Conservation (phyloP, 257 asterid species). For the Thymus mandschuricus region DNA sequence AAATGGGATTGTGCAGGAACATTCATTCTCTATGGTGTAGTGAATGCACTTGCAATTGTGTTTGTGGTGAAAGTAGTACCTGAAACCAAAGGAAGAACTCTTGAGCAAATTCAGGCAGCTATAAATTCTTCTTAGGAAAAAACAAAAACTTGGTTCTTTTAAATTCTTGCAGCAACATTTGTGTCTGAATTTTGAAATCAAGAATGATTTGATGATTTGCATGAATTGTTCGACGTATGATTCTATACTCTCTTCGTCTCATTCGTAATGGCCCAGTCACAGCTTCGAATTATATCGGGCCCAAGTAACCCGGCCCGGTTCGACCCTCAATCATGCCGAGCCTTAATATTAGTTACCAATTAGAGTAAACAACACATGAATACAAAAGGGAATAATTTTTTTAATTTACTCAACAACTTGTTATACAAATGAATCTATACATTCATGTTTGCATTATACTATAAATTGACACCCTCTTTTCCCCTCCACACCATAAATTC, state of each 20-base stretch:
- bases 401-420: conserved; percentile 6
- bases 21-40: conserved; percentile 70
- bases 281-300: no score
- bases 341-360: no score
- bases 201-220: neutral
- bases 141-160: no score
- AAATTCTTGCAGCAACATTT: neutral
- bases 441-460: conserved; percentile 23
- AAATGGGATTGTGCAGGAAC: conserved; percentile 61
- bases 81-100: conserved; percentile 88
- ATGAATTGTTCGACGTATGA: no score
- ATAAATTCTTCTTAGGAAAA: conserved; percentile 37
- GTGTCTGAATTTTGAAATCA: neutral
- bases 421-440: conserved; percentile 38
- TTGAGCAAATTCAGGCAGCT: conserved; percentile 85
- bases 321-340: no score
- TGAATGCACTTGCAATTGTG: conserved; percentile 65
- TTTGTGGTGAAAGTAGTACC: conserved; percentile 83
- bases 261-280: no score
- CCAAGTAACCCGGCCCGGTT: no score
- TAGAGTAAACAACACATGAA: neutral
- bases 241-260: no score
- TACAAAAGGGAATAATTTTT: neutral
- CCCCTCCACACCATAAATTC: conserved; percentile 8
- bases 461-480: conserved; percentile 3